Base-by-base conservation (phyloP, 1,284 basidiomycete species). In the Veloporphyrellus conicus region DNA sequence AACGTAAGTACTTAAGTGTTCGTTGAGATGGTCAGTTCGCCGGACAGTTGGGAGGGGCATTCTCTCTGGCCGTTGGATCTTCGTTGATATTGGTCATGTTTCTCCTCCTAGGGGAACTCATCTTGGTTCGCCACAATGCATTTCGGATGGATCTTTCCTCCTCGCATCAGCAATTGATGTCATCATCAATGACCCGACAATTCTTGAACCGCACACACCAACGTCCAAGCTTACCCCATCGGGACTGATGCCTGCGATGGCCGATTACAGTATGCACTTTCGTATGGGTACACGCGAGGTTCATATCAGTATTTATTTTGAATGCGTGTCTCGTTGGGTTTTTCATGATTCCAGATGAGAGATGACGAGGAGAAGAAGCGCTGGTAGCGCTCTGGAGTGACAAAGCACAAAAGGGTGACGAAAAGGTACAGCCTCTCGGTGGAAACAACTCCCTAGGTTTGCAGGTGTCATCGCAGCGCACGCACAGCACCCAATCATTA, bases 1-100 rank as follows among this genome's bases (percentile, higher is more conserved):
- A 87, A 86, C 57, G 79, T 80, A 49, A 44, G 73, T 61, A 6
- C 12, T 39, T 4, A 14, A 32, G 11, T 8, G 3, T 32, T 33
- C 1, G 10, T 40, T 52, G 27, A 62, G 11, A 23, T 25, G 20
- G 48, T 22, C 41, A 82, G 80, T 85, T 87, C 57, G 70, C 84
- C 46, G 76, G 84, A 6, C 65, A 78, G 15, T 68, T 87, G 3
- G 84, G 84, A 19, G 83, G 82, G 18, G 78, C 83, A 0, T 57
- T 87, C 1, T 70, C 77, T 8, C 71, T 87, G 1, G 82, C 84
- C 0, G 68, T 87, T 28, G 78, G 76, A 11, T 76, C 79, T 1
- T 77, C 81, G 2, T 65, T 82, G 29, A 74, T 81, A 75, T 79
- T 56, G 47, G 71, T 57, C 28, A 14, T 23, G 16, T 39, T 41